Conservation (phyloP, 495 filamentous ascomycete genomes). For the Penicillium diatomitis region DNA sequence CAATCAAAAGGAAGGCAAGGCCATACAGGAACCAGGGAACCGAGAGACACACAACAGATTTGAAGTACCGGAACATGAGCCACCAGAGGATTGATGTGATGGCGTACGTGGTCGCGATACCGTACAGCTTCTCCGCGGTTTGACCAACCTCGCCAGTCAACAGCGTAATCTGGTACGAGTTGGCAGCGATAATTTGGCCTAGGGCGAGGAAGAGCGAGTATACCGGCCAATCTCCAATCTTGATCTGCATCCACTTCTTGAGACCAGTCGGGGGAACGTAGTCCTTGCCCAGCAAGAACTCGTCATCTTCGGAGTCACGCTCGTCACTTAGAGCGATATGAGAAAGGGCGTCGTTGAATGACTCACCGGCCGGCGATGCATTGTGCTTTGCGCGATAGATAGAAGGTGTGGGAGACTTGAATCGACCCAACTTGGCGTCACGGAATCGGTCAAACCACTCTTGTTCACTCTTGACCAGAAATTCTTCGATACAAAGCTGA, state of each 20-base stretch:
- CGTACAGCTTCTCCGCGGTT: constrained; percentile 55
- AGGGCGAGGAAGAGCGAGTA: constrained; percentile 59
- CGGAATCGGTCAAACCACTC: constrained; percentile 57
- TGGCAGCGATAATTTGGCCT: constrained; percentile 60
- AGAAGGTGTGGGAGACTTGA: constrained; percentile 37
- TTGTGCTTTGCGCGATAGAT: constrained; percentile 27
- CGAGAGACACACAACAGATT: constrained; percentile 51
- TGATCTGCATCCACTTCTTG: constrained; percentile 42
- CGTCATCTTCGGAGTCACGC: constrained; percentile 24
- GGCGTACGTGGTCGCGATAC: constrained; percentile 57
- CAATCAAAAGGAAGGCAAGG: constrained; percentile 56
- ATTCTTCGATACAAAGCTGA: constrained; percentile 58
- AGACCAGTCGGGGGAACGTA: constrained; percentile 60
- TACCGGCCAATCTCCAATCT: constrained; percentile 57
- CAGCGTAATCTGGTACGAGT: constrained; percentile 64
- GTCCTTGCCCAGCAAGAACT: constrained; percentile 56
- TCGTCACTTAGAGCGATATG: constrained; percentile 21
- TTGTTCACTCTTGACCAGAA: constrained; percentile 58
- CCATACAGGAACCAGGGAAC: constrained; percentile 56
- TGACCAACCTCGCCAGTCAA: constrained; percentile 56
- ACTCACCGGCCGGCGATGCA: constrained; percentile 22
- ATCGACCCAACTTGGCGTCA: constrained; percentile 45
- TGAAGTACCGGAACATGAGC: constrained; percentile 51
- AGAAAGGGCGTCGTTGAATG: constrained; percentile 23
- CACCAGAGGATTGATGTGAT: constrained; percentile 56